A percentile compares a stretch with the other conserved stretches of the same genome.
These are phyloP conservation scores for Candida tetrigidarum DNA, from an alignment of 1,139 yeast species.

Conservation along the genomic window DNA sequence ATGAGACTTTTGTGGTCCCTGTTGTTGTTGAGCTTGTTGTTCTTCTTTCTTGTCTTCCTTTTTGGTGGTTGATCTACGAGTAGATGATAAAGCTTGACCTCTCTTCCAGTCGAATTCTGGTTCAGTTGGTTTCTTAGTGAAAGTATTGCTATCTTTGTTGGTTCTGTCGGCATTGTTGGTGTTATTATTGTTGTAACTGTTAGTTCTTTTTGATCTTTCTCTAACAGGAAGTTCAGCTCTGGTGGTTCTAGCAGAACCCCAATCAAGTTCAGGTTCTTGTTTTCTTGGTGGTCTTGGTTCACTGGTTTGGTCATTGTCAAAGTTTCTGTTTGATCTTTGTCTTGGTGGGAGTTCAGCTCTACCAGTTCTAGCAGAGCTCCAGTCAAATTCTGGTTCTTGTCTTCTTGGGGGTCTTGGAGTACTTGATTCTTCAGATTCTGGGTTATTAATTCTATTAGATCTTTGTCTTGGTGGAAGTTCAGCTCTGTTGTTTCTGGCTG, in stretches of 20 bases:
- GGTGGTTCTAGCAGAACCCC: slow-evolving; percentile 58
- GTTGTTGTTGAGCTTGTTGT: slow-evolving; percentile 36
- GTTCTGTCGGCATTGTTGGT: slow-evolving; percentile 22
- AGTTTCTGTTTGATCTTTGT: slow-evolving; percentile 21
- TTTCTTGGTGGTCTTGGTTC: slow-evolving; percentile 45
- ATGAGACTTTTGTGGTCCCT: slow-evolving; percentile 57
- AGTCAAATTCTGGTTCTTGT: slow-evolving; percentile 52
- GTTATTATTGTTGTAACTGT: slow-evolving; percentile 22
- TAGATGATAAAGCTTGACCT: slow-evolving; percentile 34
- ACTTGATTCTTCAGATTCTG: neutral
- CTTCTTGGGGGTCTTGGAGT: slow-evolving; percentile 24
- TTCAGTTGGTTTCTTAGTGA: slow-evolving; percentile 47
- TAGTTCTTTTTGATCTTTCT: slow-evolving; percentile 30
- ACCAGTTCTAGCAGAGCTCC: slow-evolving; percentile 58
- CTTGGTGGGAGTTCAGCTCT: slow-evolving; percentile 41
- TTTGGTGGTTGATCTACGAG: slow-evolving; percentile 19
- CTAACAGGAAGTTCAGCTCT: slow-evolving; percentile 40
- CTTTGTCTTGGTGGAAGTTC: slow-evolving; percentile 46
- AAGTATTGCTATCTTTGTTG: slow-evolving; percentile 23
- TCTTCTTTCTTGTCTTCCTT: slow-evolving; percentile 23
- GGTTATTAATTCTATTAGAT: slow-evolving; percentile 38
- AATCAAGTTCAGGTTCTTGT: slow-evolving; percentile 59
- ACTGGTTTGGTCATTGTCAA: slow-evolving; percentile 16
- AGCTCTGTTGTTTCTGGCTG: slow-evolving; percentile 21
- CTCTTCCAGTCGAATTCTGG: slow-evolving; percentile 29